phyloP scores from a whole-genome alignment of 495 filamentous ascomycete species.

The Friedmanniomyces simplex region DNA sequence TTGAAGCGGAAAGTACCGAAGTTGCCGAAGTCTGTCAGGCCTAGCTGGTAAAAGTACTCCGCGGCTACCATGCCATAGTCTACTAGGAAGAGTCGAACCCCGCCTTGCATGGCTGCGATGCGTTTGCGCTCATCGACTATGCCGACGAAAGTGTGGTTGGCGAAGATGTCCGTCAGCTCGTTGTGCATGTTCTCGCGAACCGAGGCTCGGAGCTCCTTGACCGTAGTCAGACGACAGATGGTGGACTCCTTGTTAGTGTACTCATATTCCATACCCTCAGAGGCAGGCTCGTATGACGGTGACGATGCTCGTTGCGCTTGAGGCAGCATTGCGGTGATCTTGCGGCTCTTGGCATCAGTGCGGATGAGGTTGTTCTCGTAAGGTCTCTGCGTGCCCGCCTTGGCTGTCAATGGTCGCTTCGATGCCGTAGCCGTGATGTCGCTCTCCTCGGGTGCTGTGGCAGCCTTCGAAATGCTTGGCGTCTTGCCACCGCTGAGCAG shows the following conservation, averaged over 20 bases:
- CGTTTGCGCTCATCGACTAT: slow-evolving; percentile 80
- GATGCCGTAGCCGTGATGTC: background rate
- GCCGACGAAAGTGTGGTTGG: slow-evolving; percentile 86
- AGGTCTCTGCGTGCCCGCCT: slow-evolving; percentile 43
- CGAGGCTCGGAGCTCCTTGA: slow-evolving; percentile 68
- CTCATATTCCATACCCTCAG: slow-evolving; percentile 49
- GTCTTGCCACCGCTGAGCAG: slow-evolving; percentile 60
- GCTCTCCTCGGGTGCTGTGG: slow-evolving; percentile 7
- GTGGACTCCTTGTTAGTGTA: slow-evolving; percentile 56
- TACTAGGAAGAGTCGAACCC: slow-evolving; percentile 84
- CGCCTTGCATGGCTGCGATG: slow-evolving; percentile 83
- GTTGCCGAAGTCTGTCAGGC: slow-evolving; percentile 91
- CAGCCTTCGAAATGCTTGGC: slow-evolving; percentile 25
- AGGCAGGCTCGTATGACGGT: slow-evolving; percentile 17
- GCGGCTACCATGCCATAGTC: slow-evolving; percentile 84
- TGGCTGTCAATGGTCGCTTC: slow-evolving; percentile 25
- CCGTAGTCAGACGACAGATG: slow-evolving; percentile 60
- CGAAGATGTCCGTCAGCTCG: slow-evolving; percentile 78
- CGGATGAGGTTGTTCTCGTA: slow-evolving; percentile 86
- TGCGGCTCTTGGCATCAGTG: slow-evolving; percentile 80
- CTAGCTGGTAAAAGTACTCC: slow-evolving; percentile 96
- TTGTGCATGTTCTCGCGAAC: slow-evolving; percentile 84
- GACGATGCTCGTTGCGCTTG: slow-evolving; percentile 30
- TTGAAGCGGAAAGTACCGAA: slow-evolving; percentile 77
- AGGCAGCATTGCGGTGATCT: slow-evolving; percentile 90